A percentile compares a stretch with the other conserved stretches of the same genome.
phyloP scores from a whole-genome alignment of 1,284 basidiomycete genomes.

The Cronartium quercuum region DNA sequence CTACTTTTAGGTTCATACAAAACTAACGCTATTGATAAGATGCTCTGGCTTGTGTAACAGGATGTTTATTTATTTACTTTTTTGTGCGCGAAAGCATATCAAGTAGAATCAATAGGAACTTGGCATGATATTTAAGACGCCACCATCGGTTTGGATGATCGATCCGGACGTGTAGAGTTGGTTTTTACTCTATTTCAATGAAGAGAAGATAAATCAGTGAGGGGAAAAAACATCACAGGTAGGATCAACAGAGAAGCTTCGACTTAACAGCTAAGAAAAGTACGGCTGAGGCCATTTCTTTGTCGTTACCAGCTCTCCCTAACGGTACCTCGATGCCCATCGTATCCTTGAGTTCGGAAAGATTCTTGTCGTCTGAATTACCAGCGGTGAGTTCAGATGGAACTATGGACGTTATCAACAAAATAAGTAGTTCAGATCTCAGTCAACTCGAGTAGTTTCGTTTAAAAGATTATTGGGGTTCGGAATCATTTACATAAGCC shows the following conservation, averaged over 20 bases:
- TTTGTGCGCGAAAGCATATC: too few species aligned
- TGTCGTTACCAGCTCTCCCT: constrained; percentile 9
- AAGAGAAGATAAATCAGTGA: not conserved
- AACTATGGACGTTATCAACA: not conserved
- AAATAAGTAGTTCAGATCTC: too few species aligned
- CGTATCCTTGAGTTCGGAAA: constrained; percentile 1
- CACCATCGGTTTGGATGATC: not conserved
- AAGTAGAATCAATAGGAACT: constrained; percentile 18
- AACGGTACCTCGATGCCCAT: not conserved
- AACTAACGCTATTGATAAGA: too few species aligned
- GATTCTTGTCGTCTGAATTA: not conserved
- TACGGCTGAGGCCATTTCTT: constrained; percentile 3
- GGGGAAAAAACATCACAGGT: not conserved
- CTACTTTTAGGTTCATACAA: too few species aligned
- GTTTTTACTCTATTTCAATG: constrained; percentile 3
- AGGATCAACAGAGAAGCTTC: not conserved
- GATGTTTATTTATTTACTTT: too few species aligned
- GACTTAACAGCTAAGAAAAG: constrained; percentile 7
- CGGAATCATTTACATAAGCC: constrained; percentile 9
- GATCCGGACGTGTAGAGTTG: constrained; percentile 13
- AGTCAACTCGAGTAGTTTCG: too few species aligned
- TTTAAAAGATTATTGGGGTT: too few species aligned
- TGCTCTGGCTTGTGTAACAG: too few species aligned
- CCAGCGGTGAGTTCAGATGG: constrained; percentile 11
- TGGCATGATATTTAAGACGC: constrained; percentile 13